A percentile compares a stretch with the other conserved stretches of the same genome.
Evolutionary conservation across 1,139 yeast species (phyloP).

Genomic region (Kazachstania sp.): DNA sequence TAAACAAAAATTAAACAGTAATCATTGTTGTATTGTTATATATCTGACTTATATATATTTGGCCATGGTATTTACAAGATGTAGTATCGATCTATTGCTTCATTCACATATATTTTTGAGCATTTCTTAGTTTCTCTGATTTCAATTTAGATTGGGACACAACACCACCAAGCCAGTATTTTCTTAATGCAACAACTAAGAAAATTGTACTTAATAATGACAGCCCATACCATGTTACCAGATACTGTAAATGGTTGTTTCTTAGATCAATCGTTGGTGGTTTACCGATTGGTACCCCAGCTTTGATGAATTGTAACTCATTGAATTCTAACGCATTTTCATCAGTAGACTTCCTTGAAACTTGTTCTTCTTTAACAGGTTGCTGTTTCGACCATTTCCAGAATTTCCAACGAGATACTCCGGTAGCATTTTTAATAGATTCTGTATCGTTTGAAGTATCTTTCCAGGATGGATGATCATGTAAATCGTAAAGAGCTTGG

Average conservation of each 20-base stretch:
- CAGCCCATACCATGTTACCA: slow-evolving; percentile 92
- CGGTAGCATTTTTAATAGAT: not conserved
- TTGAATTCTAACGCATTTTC: slow-evolving; percentile 32
- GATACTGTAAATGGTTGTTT: slow-evolving; percentile 86
- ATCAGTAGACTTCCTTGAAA: not conserved
- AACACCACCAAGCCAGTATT: slow-evolving; percentile 33
- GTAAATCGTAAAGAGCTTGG: slow-evolving; percentile 62
- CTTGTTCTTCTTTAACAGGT: not conserved
- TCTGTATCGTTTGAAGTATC: not conserved
- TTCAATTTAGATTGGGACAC: slow-evolving; percentile 32
- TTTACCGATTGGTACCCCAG: slow-evolving; percentile 89
- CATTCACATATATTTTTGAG: slow-evolving; percentile 32
- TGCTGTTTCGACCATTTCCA: slow-evolving; percentile 19
- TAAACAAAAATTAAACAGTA: too few relatives aligned
- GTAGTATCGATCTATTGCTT: not conserved
- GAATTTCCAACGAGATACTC: slow-evolving; percentile 17
- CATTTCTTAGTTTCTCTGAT: slow-evolving; percentile 40
- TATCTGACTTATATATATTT: not conserved
- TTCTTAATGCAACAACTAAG: slow-evolving; percentile 48
- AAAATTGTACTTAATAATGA: slow-evolving; percentile 62
- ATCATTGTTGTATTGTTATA: too few relatives aligned
- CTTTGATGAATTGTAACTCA: slow-evolving; percentile 46
- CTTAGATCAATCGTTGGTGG: slow-evolving; percentile 69
- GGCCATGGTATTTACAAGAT: not conserved
- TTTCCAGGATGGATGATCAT: slow-evolving; percentile 39